Base-by-base conservation (phyloP, 768 basidiomycete genomes). In the Kondoa subrosea region DNA sequence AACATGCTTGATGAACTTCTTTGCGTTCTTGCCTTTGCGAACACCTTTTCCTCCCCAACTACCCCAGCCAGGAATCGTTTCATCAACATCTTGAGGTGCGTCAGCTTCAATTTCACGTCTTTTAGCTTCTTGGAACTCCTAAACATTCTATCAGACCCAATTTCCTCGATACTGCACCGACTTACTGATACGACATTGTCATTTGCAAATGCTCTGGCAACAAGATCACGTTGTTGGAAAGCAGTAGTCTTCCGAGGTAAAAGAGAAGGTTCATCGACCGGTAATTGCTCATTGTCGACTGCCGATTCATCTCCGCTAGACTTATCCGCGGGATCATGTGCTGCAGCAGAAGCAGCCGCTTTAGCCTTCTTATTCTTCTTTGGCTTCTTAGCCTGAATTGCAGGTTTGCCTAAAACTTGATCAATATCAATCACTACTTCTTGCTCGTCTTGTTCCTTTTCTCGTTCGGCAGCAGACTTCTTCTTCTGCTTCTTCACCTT, bases 51-150 rank as follows among this genome's bases (percentile, higher is more conserved):
- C 93, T 21, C 87, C 88, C 95, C 95, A 96, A 25, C 89, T 81
- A 56, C 93, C 93, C 95, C 95, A 99, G 33, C 95, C 95, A 56
- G 91, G 85, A 29, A 97, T 82, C 1, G 91, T 90, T 1, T 85
- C 88, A 75, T 99, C 91, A 30, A 91, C 83, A 70, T 88, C 86
- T 56, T 80, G 81, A 0, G 95, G 92, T 0, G 91, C 92, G 76
- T 96, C 91, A 26, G 82, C 83, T 56, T 88, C 86, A 21, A 89
- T 85, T 78, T 91, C 89, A 57, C 82, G 81, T 61, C 82, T 82
- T 76, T 97, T 97, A 40, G 84, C 83, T 68, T 85, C 86, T 71
- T 85, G 86, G 74, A 99, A 99, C 66, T 87, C 86, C 89, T 92
- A 73, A 2, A 64, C 29, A 12, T n/a, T n/a, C n/a, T n/a, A n/a